Evolutionary conservation across 1,284 basidiomycete genomes (phyloP).

Genomic region (Moesziomyces parantarcticus): DNA sequence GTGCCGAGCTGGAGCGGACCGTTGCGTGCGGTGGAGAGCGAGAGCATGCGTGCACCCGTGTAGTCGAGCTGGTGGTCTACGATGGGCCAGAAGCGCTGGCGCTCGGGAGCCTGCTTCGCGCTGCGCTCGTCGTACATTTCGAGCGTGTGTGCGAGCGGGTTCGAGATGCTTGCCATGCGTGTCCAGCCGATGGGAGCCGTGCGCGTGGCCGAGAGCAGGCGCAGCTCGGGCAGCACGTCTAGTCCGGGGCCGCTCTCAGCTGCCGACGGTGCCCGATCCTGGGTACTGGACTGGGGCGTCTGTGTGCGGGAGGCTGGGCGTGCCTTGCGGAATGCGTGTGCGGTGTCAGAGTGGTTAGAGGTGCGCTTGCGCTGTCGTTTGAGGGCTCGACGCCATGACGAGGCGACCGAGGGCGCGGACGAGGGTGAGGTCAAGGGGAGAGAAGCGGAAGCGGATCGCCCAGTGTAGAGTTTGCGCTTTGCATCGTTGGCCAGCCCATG

Average conservation of each 20-base stretch:
- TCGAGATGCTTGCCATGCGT: background rate
- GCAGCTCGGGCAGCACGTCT: conserved; percentile 36
- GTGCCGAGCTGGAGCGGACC: background rate
- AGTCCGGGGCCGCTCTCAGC: background rate
- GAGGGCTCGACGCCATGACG: conserved; percentile 21
- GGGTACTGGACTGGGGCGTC: no score
- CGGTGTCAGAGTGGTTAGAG: background rate
- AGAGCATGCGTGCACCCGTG: conserved; percentile 43
- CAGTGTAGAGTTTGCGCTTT: conserved; percentile 3
- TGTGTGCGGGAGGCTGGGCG: background rate
- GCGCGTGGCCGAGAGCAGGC: conserved; percentile 43
- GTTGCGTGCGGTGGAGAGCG: conserved; percentile 12
- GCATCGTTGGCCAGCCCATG: conserved; percentile 8
- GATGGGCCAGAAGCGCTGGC: conserved; percentile 49
- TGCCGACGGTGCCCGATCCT: background rate
- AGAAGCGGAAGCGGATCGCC: background rate
- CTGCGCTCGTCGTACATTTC: conserved; percentile 24
- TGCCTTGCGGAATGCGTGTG: background rate
- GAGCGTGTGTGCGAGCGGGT: conserved; percentile 4
- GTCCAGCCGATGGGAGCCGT: conserved; percentile 46
- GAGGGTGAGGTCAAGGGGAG: background rate
- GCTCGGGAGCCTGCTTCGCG: conserved; percentile 24
- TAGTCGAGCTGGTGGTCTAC: conserved; percentile 42
- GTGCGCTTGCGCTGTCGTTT: conserved; percentile 8
- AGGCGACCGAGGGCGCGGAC: background rate